Conservation (phyloP, 2,329 filamentous ascomycete species). For the Chaetomium olivaceum region DNA sequence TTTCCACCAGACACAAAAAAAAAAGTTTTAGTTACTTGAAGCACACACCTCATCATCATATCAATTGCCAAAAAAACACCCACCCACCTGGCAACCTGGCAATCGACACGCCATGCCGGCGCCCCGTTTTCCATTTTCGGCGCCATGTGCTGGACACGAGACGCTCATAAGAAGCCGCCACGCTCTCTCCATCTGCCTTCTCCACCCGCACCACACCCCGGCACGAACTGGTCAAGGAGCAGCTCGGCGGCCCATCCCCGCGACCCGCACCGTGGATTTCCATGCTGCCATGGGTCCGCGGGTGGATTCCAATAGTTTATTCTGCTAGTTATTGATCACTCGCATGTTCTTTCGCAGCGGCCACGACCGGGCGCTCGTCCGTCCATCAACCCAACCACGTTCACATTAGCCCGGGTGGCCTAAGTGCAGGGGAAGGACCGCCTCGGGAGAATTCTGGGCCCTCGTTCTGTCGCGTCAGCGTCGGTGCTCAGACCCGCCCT, state of each 20-base stretch:
- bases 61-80: too few relatives aligned
- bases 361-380: not conserved
- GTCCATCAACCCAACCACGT: not conserved
- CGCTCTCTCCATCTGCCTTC: not conserved
- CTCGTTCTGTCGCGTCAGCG: constrained; percentile 26
- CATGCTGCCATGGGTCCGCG: not conserved
- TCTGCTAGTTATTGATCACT: constrained; percentile 9
- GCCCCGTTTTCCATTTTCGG: constrained; percentile 8
- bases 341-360: constrained; percentile 1
- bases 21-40: too few relatives aligned
- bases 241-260: constrained; percentile 8
- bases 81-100: not conserved
- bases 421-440: constrained; percentile 1
- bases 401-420: not conserved
- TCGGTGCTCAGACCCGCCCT: constrained; percentile 8
- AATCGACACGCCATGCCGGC: not conserved
- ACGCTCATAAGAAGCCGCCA: constrained; percentile 15
- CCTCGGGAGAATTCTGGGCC: constrained; percentile 26
- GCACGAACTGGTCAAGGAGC: not conserved
- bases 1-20: too few relatives aligned
- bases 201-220: constrained; percentile 10
- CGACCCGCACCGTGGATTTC: constrained; percentile 10
- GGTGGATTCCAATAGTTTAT: constrained; percentile 15
- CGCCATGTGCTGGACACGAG: constrained; percentile 16
- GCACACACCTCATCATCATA: too few relatives aligned